These are phyloP conservation scores for Ashbya aceris DNA, from an alignment of 1,139 yeast species.

Conservation along the genomic window DNA sequence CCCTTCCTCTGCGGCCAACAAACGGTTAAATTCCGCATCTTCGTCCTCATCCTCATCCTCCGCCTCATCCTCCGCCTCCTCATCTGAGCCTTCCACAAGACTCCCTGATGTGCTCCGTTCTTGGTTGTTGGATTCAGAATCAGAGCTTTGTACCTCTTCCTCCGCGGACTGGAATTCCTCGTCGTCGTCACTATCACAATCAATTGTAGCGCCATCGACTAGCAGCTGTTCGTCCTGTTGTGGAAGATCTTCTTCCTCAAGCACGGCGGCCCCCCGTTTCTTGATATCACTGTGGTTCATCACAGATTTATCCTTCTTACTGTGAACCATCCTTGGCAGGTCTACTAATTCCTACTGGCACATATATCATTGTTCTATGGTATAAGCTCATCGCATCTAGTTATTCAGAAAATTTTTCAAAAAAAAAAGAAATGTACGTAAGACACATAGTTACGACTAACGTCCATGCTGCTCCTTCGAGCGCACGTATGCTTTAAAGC, in stretches of 20 bases:
- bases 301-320: slow-evolving; percentile 1
- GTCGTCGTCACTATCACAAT: slow-evolving; percentile 23
- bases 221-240: slow-evolving; percentile 31
- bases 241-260: slow-evolving; percentile 17
- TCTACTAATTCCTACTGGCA: too few species aligned
- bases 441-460: too few species aligned
- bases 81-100: slow-evolving; percentile 15
- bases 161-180: slow-evolving; percentile 16
- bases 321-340: background rate
- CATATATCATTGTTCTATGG: too few species aligned
- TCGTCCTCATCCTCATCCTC: slow-evolving; percentile 40
- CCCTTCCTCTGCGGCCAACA: slow-evolving; percentile 42
- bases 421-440: too few species aligned
- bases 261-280: slow-evolving; percentile 29
- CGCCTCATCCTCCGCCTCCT: slow-evolving; percentile 29
- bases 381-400: too few species aligned
- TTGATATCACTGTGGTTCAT: slow-evolving; percentile 16
- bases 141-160: slow-evolving; percentile 9
- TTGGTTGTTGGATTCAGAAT: slow-evolving; percentile 3
- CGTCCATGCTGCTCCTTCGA: too few species aligned
- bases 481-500: too few species aligned
- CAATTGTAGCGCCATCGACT: slow-evolving; percentile 34
- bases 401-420: too few species aligned
- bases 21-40: slow-evolving; percentile 52
- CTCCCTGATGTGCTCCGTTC: slow-evolving; percentile 9